Evolutionary conservation across 352 stramenopile species (phyloP).

Genomic region (Globisporangium abappressorium): DNA sequence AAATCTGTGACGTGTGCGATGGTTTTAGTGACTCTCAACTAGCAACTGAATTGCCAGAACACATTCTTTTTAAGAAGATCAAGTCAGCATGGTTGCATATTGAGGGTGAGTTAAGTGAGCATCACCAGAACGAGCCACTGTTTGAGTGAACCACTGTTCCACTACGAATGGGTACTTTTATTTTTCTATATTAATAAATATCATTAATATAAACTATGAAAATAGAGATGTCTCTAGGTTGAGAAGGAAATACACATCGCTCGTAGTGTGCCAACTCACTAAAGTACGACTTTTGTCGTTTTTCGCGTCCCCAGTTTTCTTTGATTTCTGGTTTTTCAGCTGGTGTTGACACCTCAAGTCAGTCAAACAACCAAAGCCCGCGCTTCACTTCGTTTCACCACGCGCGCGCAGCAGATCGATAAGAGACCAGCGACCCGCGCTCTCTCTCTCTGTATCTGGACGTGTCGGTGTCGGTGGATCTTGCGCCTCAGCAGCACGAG

Average conservation of each 20-base stretch:
- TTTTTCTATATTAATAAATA: background rate
- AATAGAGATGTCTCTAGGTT: too few species aligned
- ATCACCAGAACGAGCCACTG: background rate
- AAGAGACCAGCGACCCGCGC: background rate
- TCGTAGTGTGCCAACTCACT: background rate
- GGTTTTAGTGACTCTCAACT: background rate
- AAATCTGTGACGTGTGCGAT: conserved; percentile 6
- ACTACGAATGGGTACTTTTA: background rate
- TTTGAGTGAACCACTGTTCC: background rate
- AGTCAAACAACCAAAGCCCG: background rate
- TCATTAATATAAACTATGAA: background rate
- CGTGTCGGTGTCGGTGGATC: background rate
- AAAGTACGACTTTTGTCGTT: background rate
- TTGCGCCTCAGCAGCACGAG: background rate
- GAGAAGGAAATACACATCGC: background rate
- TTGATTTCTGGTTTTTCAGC: background rate
- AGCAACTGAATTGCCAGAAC: background rate
- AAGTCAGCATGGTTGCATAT: background rate
- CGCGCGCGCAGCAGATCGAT: background rate
- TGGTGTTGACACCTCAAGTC: background rate
- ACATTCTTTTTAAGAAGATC: background rate
- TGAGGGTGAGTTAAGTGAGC: background rate
- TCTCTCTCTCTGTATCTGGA: background rate
- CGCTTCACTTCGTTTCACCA: background rate
- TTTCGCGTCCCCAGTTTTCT: background rate